phyloP scores from a whole-genome alignment of 2,329 filamentous ascomycete genomes.

The Hypoxylon sp. region DNA sequence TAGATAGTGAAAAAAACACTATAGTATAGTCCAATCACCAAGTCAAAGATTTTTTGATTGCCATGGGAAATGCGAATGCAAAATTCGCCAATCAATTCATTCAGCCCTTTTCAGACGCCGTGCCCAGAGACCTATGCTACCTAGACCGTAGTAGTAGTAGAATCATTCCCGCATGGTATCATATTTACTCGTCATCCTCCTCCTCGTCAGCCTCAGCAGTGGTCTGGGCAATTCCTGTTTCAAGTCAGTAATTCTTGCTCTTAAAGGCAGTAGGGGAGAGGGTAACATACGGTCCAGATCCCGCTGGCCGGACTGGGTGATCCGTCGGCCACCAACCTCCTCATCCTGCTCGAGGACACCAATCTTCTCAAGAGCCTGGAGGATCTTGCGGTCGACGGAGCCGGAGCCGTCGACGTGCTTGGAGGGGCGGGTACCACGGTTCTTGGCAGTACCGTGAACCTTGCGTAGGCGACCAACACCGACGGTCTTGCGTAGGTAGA shows the following conservation, averaged over 20 bases:
- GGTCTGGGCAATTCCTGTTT: conserved; percentile 81
- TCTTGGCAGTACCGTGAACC: conserved; percentile 96
- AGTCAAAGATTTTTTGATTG: not conserved
- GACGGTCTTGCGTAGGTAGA: conserved; percentile 99
- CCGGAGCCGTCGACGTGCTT: conserved; percentile 97
- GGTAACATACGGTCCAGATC: conserved; percentile 86
- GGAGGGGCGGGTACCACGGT: conserved; percentile 91
- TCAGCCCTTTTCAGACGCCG: conserved; percentile 55
- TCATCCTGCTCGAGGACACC: conserved; percentile 97
- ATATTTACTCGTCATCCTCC: conserved; percentile 75
- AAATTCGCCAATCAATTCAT: conserved; percentile 45
- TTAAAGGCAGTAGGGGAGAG: not conserved
- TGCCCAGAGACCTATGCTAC: conserved; percentile 53
- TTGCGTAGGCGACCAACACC: conserved; percentile 98
- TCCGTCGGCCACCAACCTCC: conserved; percentile 98
- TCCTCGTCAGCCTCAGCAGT: conserved; percentile 80
- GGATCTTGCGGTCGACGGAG: conserved; percentile 95
- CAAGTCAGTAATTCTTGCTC: conserved; percentile 5
- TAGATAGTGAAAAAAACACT: not conserved
- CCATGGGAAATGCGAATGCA: conserved; percentile 39
- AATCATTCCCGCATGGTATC: conserved; percentile 47
- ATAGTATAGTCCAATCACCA: conserved; percentile 14
- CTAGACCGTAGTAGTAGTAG: conserved; percentile 48
- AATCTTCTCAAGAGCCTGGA: conserved; percentile 99
- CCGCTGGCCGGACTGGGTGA: conserved; percentile 98